These are phyloP conservation scores for Chalciporus piperatus DNA, from an alignment of 768 basidiomycete species.

Conservation along the genomic window DNA sequence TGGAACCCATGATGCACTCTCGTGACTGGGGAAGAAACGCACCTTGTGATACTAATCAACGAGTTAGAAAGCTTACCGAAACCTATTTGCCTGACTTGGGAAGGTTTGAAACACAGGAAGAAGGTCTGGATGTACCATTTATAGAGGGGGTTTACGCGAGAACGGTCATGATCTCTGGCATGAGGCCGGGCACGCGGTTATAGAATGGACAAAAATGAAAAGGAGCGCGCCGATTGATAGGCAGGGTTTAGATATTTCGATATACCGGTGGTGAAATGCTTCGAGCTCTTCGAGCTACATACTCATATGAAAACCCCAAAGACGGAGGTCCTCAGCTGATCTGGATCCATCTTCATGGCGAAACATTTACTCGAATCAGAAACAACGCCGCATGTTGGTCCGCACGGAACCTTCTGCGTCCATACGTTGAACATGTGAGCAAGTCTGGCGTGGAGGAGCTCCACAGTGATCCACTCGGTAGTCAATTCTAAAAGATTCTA, in stretches of 20 bases:
- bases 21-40: not conserved
- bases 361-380: not conserved
- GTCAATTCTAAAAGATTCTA: not conserved
- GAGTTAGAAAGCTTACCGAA: not conserved
- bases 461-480: too few species aligned
- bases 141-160: not conserved
- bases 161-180: not conserved
- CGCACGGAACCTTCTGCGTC: not conserved
- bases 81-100: not conserved
- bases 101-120: not conserved
- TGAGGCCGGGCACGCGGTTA: not conserved
- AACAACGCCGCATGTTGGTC: not conserved
- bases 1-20: conserved; percentile 1
- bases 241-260: not conserved
- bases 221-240: not conserved
- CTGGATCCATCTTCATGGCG: not conserved
- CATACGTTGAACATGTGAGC: not conserved
- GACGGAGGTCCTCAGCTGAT: not conserved
- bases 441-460: not conserved
- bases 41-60: not conserved
- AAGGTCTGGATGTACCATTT: not conserved
- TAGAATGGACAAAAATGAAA: not conserved
- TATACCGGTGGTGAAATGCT: not conserved
- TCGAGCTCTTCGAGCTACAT: not conserved
- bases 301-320: not conserved